These are phyloP conservation scores for Colletotrichum lupini DNA, from an alignment of 2,329 filamentous ascomycete species.

Conservation along the genomic window DNA sequence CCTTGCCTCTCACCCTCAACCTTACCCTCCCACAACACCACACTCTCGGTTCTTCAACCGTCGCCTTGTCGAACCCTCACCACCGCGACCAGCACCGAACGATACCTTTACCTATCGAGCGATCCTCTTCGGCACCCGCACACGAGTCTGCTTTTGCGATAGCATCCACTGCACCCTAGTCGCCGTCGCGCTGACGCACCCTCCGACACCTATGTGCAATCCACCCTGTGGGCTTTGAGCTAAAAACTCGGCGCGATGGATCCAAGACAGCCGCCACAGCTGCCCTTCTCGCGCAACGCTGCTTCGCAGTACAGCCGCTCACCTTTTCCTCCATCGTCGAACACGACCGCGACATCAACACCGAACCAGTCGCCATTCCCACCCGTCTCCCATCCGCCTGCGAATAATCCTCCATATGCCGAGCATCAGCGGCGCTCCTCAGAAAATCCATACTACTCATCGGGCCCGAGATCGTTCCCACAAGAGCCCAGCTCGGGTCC, in stretches of 20 bases:
- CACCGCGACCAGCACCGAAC: conserved; percentile 10
- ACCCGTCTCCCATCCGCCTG: conserved; percentile 26
- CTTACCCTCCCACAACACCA: not conserved
- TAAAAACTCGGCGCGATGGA: conserved; percentile 51
- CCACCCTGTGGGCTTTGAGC: conserved; percentile 41
- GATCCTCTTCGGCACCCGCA: conserved; percentile 8
- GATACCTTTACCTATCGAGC: conserved; percentile 8
- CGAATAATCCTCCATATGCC: conserved; percentile 43
- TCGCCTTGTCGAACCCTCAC: not conserved
- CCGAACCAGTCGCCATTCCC: conserved; percentile 37
- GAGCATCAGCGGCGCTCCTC: conserved; percentile 52
- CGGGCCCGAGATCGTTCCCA: conserved; percentile 47
- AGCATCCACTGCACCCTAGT: conserved; percentile 15
- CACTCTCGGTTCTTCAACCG: not conserved
- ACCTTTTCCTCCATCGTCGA: conserved; percentile 37
- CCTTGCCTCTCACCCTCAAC: not conserved
- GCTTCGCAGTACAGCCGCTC: conserved; percentile 45
- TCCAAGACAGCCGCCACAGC: conserved; percentile 45
- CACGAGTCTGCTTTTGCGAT: conserved; percentile 12
- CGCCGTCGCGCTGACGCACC: conserved; percentile 23
- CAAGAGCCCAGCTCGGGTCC: conserved; percentile 43
- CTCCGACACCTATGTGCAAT: conserved; percentile 26
- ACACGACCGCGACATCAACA: conserved; percentile 19
- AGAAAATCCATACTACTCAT: conserved; percentile 55
- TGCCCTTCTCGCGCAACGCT: conserved; percentile 43